Evolutionary conservation across 208 protist species (phyloP), one percentile per base, ranked within the genome.

Genomic region (Leishmania braziliensis): DNA sequence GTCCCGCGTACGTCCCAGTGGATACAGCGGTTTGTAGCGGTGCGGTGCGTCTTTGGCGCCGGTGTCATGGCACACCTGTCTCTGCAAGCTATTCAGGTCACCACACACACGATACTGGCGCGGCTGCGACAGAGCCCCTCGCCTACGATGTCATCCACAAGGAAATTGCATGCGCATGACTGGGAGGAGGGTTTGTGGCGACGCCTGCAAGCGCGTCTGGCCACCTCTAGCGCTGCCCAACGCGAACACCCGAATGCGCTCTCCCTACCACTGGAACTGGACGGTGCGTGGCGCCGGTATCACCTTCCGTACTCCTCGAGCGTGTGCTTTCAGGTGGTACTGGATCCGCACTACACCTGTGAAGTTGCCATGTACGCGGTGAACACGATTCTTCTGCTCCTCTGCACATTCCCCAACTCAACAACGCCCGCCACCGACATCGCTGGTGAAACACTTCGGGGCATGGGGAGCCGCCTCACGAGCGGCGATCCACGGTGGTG

Each of bases 261-360:
- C 43, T 53, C 8, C n/a, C 0, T 46, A 5, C 23, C 48, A 23
- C 50, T 50, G 58, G 53, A 58, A 18, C 60, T 78, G 39, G 68
- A 58, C 69, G 71, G 79, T 23, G 29, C 75, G 33, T 86, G 79
- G 82, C 71, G 74, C 12, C 60, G n/a, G 39, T 89, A 87, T 54
- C 83, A 58, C 51, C 87, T 85, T 53, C 86, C 83, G 16, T 79
- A 82, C 54, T 12, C 1, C 26, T 6, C 3, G 39, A 81, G 68
- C 50, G 71, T 76, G 2, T 69, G 72, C 36, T 97, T 95, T 86
- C 89, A 75, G 2, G 56, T 83, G 33, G 66, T 81, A 10, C 84
- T 91, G 56, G 94, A 97, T 73, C 94, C 94, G 5, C 94, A 97
- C 77, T 97, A 97, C 79, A 78, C 86, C 48, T 93, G 90, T 75